Evolutionary conservation across 2,329 filamentous ascomycete genomes (phyloP).

Genomic region (Purpureocillium takamizusanense): DNA sequence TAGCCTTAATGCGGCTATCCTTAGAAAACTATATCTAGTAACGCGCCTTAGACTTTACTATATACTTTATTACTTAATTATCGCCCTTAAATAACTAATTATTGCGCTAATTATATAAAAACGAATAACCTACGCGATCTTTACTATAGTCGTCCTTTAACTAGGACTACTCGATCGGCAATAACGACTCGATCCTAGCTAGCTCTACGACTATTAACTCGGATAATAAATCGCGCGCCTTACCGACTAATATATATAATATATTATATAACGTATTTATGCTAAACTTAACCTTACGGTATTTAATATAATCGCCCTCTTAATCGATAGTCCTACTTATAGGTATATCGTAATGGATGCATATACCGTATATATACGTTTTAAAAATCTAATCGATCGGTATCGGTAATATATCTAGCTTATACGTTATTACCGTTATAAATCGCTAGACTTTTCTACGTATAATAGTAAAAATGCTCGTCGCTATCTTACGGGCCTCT

Average conservation of each 20-base stretch:
- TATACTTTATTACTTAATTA: neutral
- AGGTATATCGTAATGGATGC: slow-evolving; percentile 7
- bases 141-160: slow-evolving; percentile 5
- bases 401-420: neutral
- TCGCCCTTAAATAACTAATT: neutral
- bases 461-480: slow-evolving; percentile 5
- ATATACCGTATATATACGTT: slow-evolving; percentile 2
- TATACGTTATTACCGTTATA: slow-evolving; percentile 5
- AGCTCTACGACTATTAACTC: slow-evolving; percentile 1
- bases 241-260: neutral
- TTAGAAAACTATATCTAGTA: neutral
- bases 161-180: slow-evolving; percentile 1
- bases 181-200: neutral
- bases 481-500: slow-evolving; percentile 1
- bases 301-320: slow-evolving; percentile 1
- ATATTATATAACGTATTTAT: slow-evolving; percentile 1
- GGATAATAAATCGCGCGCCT: slow-evolving; percentile 1
- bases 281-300: slow-evolving; percentile 1
- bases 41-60: neutral
- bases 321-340: slow-evolving; percentile 4
- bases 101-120: slow-evolving; percentile 4
- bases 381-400: slow-evolving; percentile 11
- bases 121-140: slow-evolving; percentile 1
- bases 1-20: neutral
- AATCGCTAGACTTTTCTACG: slow-evolving; percentile 6